Evolutionary conservation across 148 eudicot species (phyloP).

Genomic region (Chenopodium berlandieri): DNA sequence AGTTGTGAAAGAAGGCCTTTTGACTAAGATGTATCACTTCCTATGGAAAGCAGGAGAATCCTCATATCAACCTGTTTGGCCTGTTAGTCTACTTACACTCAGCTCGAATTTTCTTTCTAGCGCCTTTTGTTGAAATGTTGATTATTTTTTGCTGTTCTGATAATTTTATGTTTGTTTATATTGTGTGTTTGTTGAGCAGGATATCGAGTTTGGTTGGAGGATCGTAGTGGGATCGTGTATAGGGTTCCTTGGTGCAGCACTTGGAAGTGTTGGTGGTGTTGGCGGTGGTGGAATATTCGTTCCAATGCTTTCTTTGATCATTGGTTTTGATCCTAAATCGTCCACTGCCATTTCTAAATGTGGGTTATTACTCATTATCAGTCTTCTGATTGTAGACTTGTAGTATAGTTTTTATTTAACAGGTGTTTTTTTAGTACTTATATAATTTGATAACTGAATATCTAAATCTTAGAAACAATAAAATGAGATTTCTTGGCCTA

Average conservation of each 20-base stretch:
- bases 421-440: not conserved
- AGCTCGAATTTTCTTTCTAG: not conserved
- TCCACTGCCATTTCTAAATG: slow-evolving; percentile 73
- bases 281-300: slow-evolving; percentile 68
- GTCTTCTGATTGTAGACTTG: not conserved
- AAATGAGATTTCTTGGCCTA: not conserved
- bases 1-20: slow-evolving; percentile 25
- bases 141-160: not conserved
- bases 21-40: slow-evolving; percentile 36
- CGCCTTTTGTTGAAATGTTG: not conserved
- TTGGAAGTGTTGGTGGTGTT: slow-evolving; percentile 63
- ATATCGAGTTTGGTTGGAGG: slow-evolving; percentile 58
- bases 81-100: slow-evolving; percentile 28
- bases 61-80: slow-evolving; percentile 57
- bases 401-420: not conserved
- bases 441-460: not conserved
- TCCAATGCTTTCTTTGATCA: slow-evolving; percentile 57
- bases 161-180: not conserved
- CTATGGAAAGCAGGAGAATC: slow-evolving; percentile 45
- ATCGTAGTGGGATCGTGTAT: slow-evolving; percentile 42
- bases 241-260: slow-evolving; percentile 63
- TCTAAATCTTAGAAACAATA: not conserved
- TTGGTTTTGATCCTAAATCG: slow-evolving; percentile 64
- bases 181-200: slow-evolving; percentile 25
- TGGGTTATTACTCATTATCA: not conserved